Base-by-base conservation (phyloP, 2,329 filamentous ascomycete genomes). In the Alternaria novae-zelandiae region DNA sequence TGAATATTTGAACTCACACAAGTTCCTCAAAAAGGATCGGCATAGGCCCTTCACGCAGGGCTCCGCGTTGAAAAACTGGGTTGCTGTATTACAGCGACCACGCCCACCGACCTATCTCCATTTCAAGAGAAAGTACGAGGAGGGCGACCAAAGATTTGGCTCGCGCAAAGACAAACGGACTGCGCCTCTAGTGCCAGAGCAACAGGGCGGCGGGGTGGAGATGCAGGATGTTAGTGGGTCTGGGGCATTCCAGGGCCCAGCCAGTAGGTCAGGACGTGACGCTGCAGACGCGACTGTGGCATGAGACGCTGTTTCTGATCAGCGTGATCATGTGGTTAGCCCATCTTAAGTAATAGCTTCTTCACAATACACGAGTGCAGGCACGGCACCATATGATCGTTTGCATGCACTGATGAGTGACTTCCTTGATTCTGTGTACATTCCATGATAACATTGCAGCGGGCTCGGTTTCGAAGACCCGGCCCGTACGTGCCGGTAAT, bases 1-100 rank as follows among this genome's bases (percentile, higher is more conserved):
- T 70, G 96, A 99, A 81, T 97, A 97, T 79, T 88, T 99, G 68
- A 97, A 97, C 81, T 94, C 92, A 5, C 93, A 97, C 81, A 98
- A 98, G 80, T 98, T 99, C 78, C 84, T 91, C 67, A 96, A 96
- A 82, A 91, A 91, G 72, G 95, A 99, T 78, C 89, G 96, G 12
- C 96, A 97, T 80, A 86, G 94, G 46, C 93, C 96, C 2, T 99
- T 97, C 73, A 94, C 89, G 2, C 94, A 96, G 75, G 90, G 89
- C 36, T 91, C 84, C 69, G 83, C 91, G 51, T 80, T 91, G 74
- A 90, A 86, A 74, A 99, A 99, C 80, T 94, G 92, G 87, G 80
- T 92, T 41, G 87, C 90, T 8, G 94, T 97, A 12, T 84, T 98
- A 54, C 90, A 90, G 70, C 89, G 95, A 53, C 94, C 96, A 12